phyloP scores from a whole-genome alignment of 140 eudicot species.

The Flaveria floridana region DNA sequence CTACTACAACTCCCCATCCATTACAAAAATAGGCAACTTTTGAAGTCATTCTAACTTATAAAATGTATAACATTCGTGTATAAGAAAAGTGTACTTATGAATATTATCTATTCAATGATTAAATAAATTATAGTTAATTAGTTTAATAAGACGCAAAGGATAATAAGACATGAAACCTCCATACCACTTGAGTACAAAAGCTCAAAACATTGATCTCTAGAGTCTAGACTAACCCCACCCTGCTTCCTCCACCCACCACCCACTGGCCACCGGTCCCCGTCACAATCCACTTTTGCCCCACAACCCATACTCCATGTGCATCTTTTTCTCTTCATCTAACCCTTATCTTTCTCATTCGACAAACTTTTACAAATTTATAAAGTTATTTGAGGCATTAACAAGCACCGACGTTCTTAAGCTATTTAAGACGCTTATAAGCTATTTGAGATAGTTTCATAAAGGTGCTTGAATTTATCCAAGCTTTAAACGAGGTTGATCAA shows the following conservation, averaged over 20 bases:
- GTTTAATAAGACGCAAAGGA: background rate
- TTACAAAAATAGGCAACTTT: background rate
- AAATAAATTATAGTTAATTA: background rate
- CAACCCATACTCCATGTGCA: conserved; percentile 37
- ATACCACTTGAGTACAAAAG: conserved; percentile 32
- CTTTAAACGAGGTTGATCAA: background rate
- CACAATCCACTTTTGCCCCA: conserved; percentile 29
- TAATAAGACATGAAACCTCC: conserved; percentile 14
- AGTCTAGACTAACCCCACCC: conserved; percentile 30
- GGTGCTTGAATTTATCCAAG: background rate
- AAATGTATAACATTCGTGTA: background rate
- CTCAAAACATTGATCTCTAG: conserved; percentile 37
- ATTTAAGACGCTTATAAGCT: background rate
- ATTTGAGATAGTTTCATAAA: background rate
- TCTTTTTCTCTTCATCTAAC: conserved; percentile 5
- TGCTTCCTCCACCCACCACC: conserved; percentile 28
- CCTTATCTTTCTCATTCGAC: conserved; percentile 9
- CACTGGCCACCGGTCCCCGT: conserved; percentile 24
- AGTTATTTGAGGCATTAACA: background rate
- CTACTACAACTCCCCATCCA: background rate
- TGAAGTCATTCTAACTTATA: background rate
- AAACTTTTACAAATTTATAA: background rate
- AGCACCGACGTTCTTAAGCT: background rate
- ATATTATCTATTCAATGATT: background rate
- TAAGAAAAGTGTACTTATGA: background rate